A percentile compares a stretch with the other conserved stretches of the same genome.
phyloP scores from a whole-genome alignment of 805 yeast species.

The Clavispora asparagi region DNA sequence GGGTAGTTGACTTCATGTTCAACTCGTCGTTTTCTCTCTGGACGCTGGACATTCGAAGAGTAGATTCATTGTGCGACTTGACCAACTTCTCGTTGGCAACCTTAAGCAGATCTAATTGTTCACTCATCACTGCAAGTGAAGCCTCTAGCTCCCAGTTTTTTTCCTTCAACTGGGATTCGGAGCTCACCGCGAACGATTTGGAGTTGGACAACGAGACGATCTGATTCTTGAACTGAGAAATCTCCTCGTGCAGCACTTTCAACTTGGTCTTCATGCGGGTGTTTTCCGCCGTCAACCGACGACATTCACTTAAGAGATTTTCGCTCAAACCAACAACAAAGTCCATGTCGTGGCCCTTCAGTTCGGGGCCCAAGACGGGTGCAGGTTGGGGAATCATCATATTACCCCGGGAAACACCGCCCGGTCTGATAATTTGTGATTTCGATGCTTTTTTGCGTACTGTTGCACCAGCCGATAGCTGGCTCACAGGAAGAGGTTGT shows the following conservation, averaged over 20 bases:
- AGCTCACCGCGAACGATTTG: constrained; percentile 27
- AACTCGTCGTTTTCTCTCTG: constrained; percentile 48
- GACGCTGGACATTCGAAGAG: constrained; percentile 19
- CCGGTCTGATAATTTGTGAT: background rate
- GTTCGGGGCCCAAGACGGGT: constrained; percentile 37
- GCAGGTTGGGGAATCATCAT: constrained; percentile 16
- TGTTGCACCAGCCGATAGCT: constrained; percentile 1
- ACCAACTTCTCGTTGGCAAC: constrained; percentile 36
- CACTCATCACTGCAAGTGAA: constrained; percentile 41
- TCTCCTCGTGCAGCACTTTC: constrained; percentile 39
- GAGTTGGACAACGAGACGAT: constrained; percentile 30
- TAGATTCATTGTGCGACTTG: constrained; percentile 28
- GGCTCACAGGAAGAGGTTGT: constrained; percentile 1
- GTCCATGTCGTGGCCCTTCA: constrained; percentile 57
- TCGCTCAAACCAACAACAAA: constrained; percentile 74
- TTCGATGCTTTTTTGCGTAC: background rate
- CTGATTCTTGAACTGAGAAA: constrained; percentile 33
- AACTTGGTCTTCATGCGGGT: constrained; percentile 40
- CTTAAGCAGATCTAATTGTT: constrained; percentile 36
- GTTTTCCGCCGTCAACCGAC: constrained; percentile 64
- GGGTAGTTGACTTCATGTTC: constrained; percentile 33
- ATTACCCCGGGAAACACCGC: background rate
- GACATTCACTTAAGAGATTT: constrained; percentile 62
- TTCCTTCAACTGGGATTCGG: constrained; percentile 51
- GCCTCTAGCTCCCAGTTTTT: constrained; percentile 63